These are phyloP conservation scores for Fraxinus ornus DNA, from an alignment of 305 asterid species.

Conservation along the genomic window DNA sequence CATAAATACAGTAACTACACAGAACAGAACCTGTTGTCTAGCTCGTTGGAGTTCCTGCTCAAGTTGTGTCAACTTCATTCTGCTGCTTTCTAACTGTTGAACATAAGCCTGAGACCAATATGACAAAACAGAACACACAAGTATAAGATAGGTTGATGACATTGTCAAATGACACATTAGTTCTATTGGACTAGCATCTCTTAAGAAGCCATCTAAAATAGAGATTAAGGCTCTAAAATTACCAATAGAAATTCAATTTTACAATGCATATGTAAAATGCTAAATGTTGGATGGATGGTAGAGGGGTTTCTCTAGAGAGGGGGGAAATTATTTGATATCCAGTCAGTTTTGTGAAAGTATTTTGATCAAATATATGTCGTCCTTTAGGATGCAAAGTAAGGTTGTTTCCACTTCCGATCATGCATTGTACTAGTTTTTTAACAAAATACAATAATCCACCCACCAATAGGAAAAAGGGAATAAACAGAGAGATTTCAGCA, in stretches of 20 bases:
- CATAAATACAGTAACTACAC: not conserved
- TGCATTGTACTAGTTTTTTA: not conserved
- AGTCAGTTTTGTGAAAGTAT: not conserved
- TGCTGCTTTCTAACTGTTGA: constrained; percentile 89
- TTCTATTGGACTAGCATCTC: not conserved
- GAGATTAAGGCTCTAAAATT: not conserved
- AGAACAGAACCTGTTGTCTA: constrained; percentile 69
- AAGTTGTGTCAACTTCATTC: constrained; percentile 92
- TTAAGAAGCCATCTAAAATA: not conserved
- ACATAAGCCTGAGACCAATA: constrained; percentile 72
- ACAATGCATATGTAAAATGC: not conserved
- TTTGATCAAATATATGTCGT: not conserved
- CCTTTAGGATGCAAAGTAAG: not conserved
- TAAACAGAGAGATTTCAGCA: not conserved
- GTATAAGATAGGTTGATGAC: not conserved
- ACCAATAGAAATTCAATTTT: not conserved
- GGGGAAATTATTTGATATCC: not conserved
- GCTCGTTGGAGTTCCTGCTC: constrained; percentile 97
- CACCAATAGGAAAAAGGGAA: not conserved
- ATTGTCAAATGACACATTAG: constrained; percentile 13
- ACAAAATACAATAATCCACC: not conserved
- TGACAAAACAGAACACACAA: constrained; percentile 5
- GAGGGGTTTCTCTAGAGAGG: not conserved
- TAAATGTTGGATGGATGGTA: not conserved
- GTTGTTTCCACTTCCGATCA: not conserved